Percentiles rank a stretch among this genome's conserved stretches.
These are phyloP conservation scores for Ramicandelaber brevisporus DNA, from an alignment of 192 early-diverging fungal species.

Conservation along the genomic window DNA sequence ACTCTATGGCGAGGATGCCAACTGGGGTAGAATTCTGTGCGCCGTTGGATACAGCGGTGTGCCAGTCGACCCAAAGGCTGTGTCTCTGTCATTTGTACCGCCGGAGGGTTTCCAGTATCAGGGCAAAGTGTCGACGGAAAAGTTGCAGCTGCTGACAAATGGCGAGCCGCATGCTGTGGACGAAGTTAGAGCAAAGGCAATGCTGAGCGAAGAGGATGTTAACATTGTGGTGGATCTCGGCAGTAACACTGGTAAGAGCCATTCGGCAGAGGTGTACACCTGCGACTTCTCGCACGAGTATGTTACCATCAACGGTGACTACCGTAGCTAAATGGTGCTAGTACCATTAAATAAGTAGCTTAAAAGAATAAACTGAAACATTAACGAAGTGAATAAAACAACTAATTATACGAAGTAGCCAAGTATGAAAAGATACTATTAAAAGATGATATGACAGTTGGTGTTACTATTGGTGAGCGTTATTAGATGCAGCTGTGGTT, in stretches of 20 bases:
- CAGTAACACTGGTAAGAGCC: constrained; percentile 37
- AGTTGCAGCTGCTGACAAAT: constrained; percentile 39
- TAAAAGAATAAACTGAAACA: too few relatives aligned
- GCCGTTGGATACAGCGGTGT: constrained; percentile 69
- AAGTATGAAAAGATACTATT: too few relatives aligned
- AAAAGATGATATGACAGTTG: too few relatives aligned
- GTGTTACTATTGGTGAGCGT: too few relatives aligned
- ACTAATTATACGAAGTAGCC: too few relatives aligned
- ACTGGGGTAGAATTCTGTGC: constrained; percentile 90
- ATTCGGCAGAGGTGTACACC: constrained; percentile 73
- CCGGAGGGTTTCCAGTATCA: too few relatives aligned
- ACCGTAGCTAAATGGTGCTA: constrained; percentile 43
- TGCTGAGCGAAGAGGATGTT: constrained; percentile 69
- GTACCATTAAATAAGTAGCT: too few relatives aligned
- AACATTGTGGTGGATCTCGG: constrained; percentile 54
- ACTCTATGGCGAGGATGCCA: constrained; percentile 87
- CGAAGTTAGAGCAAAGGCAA: constrained; percentile 53
- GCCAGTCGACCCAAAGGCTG: constrained; percentile 37
- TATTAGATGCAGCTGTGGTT: too few relatives aligned
- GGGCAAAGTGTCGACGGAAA: too few relatives aligned
- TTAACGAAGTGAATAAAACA: too few relatives aligned
- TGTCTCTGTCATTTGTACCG: constrained; percentile 48
- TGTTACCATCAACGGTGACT: constrained; percentile 82
- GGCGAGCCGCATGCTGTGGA: constrained; percentile 66
- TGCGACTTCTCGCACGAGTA: constrained; percentile 89